Base-by-base conservation (phyloP, 805 yeast genomes). In the Saturnispora kantuleensis region DNA sequence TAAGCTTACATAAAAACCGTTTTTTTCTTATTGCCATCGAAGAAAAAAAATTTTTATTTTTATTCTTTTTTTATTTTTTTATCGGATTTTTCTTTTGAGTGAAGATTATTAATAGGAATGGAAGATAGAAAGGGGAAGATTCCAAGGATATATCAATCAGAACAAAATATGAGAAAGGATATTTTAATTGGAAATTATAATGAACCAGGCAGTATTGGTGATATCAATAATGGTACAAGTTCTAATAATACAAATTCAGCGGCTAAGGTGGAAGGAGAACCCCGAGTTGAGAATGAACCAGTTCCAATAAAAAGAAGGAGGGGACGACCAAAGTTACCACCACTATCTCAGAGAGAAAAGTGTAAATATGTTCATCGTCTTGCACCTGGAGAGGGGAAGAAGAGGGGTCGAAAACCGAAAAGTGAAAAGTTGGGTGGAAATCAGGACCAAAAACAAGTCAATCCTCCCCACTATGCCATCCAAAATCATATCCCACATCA, bases 321-420 rank as follows among this genome's bases (percentile, higher is more conserved):
- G 38, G 63, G 62, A 30, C 50, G 63, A 47, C 64, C 62, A 10
- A 52, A 51, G 44, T 41, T 58, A 13, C 60, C 62, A 9, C 61
- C 63, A 10, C 50, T 56, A 13, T 56, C 52, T 31, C 51, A 45
- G 15, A 49, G 60, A 39, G 51, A 50, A 42, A 56, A 57, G 41
- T 55, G 58, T 7, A 52, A 53, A 39, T 56, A 56, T 33, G 50
- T 43, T 33, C 46, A 43, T 26, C 13, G 46, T 10, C 17, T 43
- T 17, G 46, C 46, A 13, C 46, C 46, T 3, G 46, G 46, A 10
- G 32, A 43, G 15, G 46, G 46, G 7, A 43, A 47, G 28, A 55
- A 48, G 42, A 55, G 53, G 43, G 49, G 43, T 12, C 44, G 39
- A 45, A 50, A 47, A 38, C 47, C 38, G 44, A 46, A 51, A 44